phyloP scores from a whole-genome alignment of 2,329 filamentous ascomycete genomes.

The Onygenales sp. region DNA sequence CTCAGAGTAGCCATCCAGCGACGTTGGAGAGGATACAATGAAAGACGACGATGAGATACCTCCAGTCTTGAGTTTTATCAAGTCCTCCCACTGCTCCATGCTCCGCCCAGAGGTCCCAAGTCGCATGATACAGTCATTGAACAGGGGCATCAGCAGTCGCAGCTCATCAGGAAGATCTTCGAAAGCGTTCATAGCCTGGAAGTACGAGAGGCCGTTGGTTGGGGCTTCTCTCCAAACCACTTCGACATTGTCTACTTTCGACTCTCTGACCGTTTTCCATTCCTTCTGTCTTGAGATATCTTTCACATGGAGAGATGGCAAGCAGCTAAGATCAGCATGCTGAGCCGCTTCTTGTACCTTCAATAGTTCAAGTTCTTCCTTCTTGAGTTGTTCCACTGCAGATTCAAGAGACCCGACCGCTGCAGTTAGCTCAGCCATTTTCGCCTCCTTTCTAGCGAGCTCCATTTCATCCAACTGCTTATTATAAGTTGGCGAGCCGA shows the following conservation, averaged over 20 bases:
- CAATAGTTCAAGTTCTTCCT: slow-evolving; percentile 70
- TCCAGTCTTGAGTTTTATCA: slow-evolving; percentile 93
- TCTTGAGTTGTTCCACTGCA: slow-evolving; percentile 61
- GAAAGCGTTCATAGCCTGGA: slow-evolving; percentile 76
- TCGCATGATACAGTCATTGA: slow-evolving; percentile 86
- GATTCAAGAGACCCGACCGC: slow-evolving; percentile 61
- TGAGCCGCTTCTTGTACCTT: slow-evolving; percentile 76
- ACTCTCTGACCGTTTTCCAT: slow-evolving; percentile 55
- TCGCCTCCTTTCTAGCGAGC: slow-evolving; percentile 58
- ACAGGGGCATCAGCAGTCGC: slow-evolving; percentile 74
- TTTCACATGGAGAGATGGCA: slow-evolving; percentile 78
- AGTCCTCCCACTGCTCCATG: slow-evolving; percentile 91
- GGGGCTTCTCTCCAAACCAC: slow-evolving; percentile 87
- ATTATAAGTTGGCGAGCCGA: slow-evolving; percentile 66
- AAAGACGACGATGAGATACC: slow-evolving; percentile 80
- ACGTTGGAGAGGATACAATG: slow-evolving; percentile 64
- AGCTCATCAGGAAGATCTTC: slow-evolving; percentile 75
- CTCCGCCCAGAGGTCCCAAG: slow-evolving; percentile 78
- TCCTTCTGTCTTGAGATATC: slow-evolving; percentile 80
- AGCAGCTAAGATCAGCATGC: slow-evolving; percentile 72
- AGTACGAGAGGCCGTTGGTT: slow-evolving; percentile 94
- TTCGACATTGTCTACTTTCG: slow-evolving; percentile 51
- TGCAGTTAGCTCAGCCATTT: slow-evolving; percentile 61
- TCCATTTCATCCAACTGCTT: slow-evolving; percentile 70
- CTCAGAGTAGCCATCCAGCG: slow-evolving; percentile 63